Base-by-base conservation (phyloP, 2,329 filamentous ascomycete species). In the Exophiala alcalophila region DNA sequence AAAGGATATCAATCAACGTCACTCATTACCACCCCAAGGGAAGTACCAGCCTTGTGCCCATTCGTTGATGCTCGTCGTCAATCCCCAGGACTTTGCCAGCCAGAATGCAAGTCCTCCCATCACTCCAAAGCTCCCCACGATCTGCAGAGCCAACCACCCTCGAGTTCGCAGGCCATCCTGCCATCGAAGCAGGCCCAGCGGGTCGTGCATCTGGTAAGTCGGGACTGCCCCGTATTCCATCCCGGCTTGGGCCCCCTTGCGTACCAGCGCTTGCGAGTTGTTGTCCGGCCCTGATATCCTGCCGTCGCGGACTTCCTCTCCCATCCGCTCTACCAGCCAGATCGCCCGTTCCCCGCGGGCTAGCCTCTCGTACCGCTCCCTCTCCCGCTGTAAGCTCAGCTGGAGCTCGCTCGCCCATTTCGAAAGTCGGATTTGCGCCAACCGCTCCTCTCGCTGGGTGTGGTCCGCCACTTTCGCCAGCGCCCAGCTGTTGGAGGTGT, bases 391-490 rank as follows among this genome's bases (percentile, higher is more conserved):
- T 1, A 92, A 69, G 57, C 83, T 87, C 42, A 80, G 78, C 60
- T 94, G 86, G 0, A 94, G 71, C 55, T 92, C 85, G 5, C 80
- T 76, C 0, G 88, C 87, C 88, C 88, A 94, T 58, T 84, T 85
- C 2, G 83, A 84, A 12, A 94, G 72, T 5, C 83, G 75, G n/a
- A 91, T 73, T 52, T 83, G 79, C 9, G 80, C 78, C 28, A 81
- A 65, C 5, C 69, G 71, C 54, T 83, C 78, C 57, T 83, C 78
- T 12, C 72, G 69, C 45, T 77, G 74, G 3, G 73, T 75, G 58
- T 80, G 70, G 53, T 79, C 77, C 26, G 75, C 69, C 40, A 84
- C 70, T 42, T 79, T 71, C 4, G 81, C 76, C 34, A 86, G 67
- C 4, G 80, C 72, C 54, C 79, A 78, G n/a, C 72, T 74, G 44